Base-by-base conservation (phyloP, 768 basidiomycete genomes). In the Crepidotus variabilis region DNA sequence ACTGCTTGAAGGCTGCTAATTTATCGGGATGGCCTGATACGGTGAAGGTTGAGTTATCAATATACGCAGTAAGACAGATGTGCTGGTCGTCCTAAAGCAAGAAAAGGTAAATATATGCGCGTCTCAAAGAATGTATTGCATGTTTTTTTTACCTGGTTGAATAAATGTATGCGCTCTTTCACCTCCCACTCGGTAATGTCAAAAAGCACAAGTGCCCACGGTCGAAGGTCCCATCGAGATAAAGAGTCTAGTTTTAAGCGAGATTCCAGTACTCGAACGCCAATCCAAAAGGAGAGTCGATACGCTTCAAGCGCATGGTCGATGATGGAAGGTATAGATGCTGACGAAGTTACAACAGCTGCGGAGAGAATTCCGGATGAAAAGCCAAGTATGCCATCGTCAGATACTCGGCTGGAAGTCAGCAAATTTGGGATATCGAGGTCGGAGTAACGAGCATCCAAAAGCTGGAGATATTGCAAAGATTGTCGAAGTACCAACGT, bases 331-430 rank as follows among this genome's bases (percentile, higher is more conserved):
- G 78, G 65, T 28, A 69, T 60, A 22, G 67, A 71, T 9, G 59
- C 50, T 0, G 83, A 82, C 1, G 78, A 71, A 46, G 74, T 78
- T 3, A 78, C 78, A 14, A 82, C 77, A 54, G 78, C 78, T 7
- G 83, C 82, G 16, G 78, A 70, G 45, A 85, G 69, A 53, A 84
- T 75, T 24, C 83, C 83, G 47, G 81, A 83, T n/a, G 82, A 83
- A 65, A 83, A 79, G 3, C 78, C 82, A 6, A 82, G 64, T 50
- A 82, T 61, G 11, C 80, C 79, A 20, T 71, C 36, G 1, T 55
- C 59, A 47, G 76, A 62, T 13, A 68, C 56, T 35, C 60, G 45
- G 58, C 82, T 81, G 28, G 52, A 39, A 55, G 66, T 60, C 23
- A 80, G 61, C 32, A 66, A 48, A 28, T 72, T 65, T 13, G 6